These are phyloP conservation scores for Russula sp. DNA, from an alignment of 768 basidiomycete species.

Conservation along the genomic window DNA sequence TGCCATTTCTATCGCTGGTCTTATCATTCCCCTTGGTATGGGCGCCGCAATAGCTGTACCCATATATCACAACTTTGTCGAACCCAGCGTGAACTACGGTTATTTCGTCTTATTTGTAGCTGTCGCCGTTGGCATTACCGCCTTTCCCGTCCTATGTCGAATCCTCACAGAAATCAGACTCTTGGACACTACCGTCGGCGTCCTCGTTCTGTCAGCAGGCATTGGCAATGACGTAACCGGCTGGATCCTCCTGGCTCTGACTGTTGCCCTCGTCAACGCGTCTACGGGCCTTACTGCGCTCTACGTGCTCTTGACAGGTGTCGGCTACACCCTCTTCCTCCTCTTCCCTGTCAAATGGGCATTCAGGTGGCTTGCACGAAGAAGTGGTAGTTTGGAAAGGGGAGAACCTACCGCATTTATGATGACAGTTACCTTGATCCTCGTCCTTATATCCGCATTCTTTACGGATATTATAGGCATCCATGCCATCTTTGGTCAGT, in stretches of 20 bases:
- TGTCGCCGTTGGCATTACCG: conserved; percentile 76
- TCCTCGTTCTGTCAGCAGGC: conserved; percentile 76
- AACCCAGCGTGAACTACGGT: conserved; percentile 55
- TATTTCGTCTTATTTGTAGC: conserved; percentile 84
- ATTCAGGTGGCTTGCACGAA: conserved; percentile 59
- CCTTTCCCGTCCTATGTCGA: conserved; percentile 78
- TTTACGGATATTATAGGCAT: conserved; percentile 85
- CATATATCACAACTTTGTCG: conserved; percentile 63
- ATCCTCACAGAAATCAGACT: conserved; percentile 81
- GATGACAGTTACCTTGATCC: conserved; percentile 73
- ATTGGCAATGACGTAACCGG: conserved; percentile 62
- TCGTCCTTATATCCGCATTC: conserved; percentile 71
- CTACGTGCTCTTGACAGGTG: conserved; percentile 65
- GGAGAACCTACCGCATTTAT: conserved; percentile 66
- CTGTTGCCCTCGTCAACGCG: conserved; percentile 80
- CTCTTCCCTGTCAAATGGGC: conserved; percentile 58
- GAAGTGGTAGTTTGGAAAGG: conserved; percentile 66
- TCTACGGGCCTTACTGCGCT: conserved; percentile 67
- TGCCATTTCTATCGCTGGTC: conserved; percentile 58
- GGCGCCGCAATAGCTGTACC: conserved; percentile 73
- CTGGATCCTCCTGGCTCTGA: conserved; percentile 79
- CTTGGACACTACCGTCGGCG: conserved; percentile 79
- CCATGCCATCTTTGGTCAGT: conserved; percentile 57
- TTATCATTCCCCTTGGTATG: conserved; percentile 72
- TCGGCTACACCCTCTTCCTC: conserved; percentile 62